phyloP scores from a whole-genome alignment of 305 asterid species.

The Withania somnifera region DNA sequence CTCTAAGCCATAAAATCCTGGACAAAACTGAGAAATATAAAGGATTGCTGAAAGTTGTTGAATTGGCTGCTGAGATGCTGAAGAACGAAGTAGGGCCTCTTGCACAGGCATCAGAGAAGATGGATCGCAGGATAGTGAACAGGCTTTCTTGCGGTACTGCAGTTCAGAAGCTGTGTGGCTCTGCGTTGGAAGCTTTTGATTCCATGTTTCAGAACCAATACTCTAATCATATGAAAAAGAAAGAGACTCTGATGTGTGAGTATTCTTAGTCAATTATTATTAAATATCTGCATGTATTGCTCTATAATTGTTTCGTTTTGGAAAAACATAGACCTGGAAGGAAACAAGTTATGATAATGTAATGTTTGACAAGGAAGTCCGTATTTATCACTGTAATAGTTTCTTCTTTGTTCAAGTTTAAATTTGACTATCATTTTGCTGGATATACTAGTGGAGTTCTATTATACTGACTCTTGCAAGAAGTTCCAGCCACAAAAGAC shows the following conservation, averaged over 20 bases:
- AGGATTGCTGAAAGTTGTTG: conserved; percentile 35
- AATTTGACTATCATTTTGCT: too few relatives aligned
- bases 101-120: conserved; percentile 59
- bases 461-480: background rate
- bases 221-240: background rate
- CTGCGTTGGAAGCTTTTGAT: conserved; percentile 69
- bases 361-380: background rate
- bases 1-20: conserved; percentile 65
- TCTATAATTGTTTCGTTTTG: background rate
- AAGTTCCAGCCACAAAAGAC: background rate
- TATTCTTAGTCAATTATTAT: background rate
- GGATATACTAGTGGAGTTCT: background rate
- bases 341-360: background rate
- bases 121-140: conserved; percentile 77
- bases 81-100: conserved; percentile 76
- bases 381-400: background rate
- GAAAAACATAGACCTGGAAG: background rate
- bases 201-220: conserved; percentile 27
- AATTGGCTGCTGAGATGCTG: conserved; percentile 50
- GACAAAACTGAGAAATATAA: conserved; percentile 57
- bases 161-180: conserved; percentile 64
- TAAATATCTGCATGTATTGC: background rate
- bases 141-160: conserved; percentile 70
- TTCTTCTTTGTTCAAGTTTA: background rate
- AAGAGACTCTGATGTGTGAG: conserved; percentile 12